These are phyloP conservation scores for Physocladia obscura DNA, from an alignment of 192 early-diverging fungal species.

Conservation along the genomic window DNA sequence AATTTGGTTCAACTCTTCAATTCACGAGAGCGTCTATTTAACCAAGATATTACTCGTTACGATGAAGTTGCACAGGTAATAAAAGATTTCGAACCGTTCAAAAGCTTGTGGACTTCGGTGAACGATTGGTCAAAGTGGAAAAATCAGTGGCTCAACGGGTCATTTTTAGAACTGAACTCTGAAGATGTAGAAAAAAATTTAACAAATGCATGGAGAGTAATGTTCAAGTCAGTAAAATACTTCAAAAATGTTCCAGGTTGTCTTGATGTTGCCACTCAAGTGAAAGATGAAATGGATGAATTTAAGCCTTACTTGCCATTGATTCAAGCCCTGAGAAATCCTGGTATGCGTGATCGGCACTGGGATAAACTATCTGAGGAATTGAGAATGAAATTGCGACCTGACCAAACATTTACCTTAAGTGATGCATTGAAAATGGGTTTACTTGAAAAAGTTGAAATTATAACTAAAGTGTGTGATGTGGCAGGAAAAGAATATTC, in stretches of 20 bases:
- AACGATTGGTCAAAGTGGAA: constrained; percentile 61
- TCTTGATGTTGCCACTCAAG: constrained; percentile 50
- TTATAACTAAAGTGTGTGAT: constrained; percentile 60
- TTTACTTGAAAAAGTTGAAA: constrained; percentile 51
- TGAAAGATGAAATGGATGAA: constrained; percentile 63
- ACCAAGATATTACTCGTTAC: constrained; percentile 57
- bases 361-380: constrained; percentile 58
- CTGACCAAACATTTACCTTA: constrained; percentile 48
- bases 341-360: constrained; percentile 62
- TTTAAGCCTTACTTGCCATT: constrained; percentile 62
- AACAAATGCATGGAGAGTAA: constrained; percentile 52
- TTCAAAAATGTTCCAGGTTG: constrained; percentile 56
- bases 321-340: constrained; percentile 60
- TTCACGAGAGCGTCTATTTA: constrained; percentile 57
- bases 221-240: constrained; percentile 59
- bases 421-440: constrained; percentile 58
- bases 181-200: constrained; percentile 62
- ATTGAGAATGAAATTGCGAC: constrained; percentile 49
- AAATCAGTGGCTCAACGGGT: constrained; percentile 53
- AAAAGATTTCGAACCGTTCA: constrained; percentile 63
- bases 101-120: constrained; percentile 55
- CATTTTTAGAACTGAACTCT: constrained; percentile 56
- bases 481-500: constrained; percentile 64
- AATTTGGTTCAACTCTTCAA: constrained; percentile 52
- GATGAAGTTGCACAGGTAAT: constrained; percentile 53